Evolutionary conservation across 1,284 basidiomycete species (phyloP).

Genomic region (Moesziomyces globuligerus): DNA sequence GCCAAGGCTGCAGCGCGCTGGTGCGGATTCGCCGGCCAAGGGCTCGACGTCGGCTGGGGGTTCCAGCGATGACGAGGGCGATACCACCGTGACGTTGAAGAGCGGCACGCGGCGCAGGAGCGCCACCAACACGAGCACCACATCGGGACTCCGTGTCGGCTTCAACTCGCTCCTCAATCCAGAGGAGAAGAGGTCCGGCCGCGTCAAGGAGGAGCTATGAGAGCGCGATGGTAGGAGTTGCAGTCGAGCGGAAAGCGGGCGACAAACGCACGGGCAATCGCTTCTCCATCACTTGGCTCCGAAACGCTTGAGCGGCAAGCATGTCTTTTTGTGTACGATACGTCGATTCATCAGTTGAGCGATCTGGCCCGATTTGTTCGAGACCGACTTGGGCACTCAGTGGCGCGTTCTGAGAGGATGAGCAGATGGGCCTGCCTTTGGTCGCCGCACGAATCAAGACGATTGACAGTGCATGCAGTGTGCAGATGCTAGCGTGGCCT

Average conservation of each 20-base stretch:
- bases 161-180: constrained; percentile 43
- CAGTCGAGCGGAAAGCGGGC: neutral
- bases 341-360: neutral
- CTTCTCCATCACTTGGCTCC: neutral
- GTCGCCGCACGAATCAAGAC: no score
- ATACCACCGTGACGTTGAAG: constrained; percentile 36
- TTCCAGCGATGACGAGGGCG: constrained; percentile 33
- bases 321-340: neutral
- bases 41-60: constrained; percentile 7
- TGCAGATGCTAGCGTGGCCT: no score
- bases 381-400: no score
- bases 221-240: neutral
- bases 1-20: constrained; percentile 1
- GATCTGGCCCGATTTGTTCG: neutral
- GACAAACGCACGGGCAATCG: neutral
- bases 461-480: no score
- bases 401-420: no score
- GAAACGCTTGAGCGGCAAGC: neutral
- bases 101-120: constrained; percentile 25
- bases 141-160: constrained; percentile 29
- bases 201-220: constrained; percentile 26
- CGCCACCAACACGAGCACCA: constrained; percentile 27
- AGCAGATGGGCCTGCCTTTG: no score
- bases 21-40: constrained; percentile 6
- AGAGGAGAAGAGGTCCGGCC: constrained; percentile 7